These are phyloP conservation scores for Ophiorrhiza pumila DNA, from an alignment of 257 asterid genomes.

Conservation along the genomic window DNA sequence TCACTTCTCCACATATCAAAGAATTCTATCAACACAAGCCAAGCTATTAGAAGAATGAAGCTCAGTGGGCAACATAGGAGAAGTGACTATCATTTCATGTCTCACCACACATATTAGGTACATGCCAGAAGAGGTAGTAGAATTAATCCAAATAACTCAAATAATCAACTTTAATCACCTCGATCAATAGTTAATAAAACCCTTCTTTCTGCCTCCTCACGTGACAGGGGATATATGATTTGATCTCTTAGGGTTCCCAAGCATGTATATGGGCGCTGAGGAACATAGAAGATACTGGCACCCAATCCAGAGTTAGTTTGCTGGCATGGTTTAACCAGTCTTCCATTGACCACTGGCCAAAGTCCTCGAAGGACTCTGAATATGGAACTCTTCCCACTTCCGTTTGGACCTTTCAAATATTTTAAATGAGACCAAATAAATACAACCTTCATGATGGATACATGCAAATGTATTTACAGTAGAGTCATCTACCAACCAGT, in stretches of 20 bases:
- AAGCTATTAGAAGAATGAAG: neutral
- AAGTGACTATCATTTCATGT: neutral
- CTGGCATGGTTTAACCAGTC: constrained; percentile 59
- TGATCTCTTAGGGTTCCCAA: constrained; percentile 98
- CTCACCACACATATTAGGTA: neutral
- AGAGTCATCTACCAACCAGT: constrained; percentile 67
- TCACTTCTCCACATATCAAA: too few species aligned
- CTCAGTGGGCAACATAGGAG: neutral
- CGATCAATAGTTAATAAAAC: constrained; percentile 33
- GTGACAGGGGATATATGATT: constrained; percentile 88
- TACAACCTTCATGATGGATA: neutral
- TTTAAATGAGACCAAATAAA: neutral
- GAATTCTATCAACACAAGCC: neutral
- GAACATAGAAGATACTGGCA: constrained; percentile 76
- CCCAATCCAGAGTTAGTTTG: constrained; percentile 42
- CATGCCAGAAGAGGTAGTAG: neutral
- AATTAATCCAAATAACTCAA: neutral
- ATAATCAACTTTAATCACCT: constrained; percentile 37
- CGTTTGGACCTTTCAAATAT: constrained; percentile 82
- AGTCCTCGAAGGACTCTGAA: constrained; percentile 96
- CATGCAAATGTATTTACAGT: constrained; percentile 2
- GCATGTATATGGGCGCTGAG: constrained; percentile 97
- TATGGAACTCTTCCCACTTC: constrained; percentile 98
- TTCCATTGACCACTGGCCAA: constrained; percentile 93
- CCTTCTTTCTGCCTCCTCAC: constrained; percentile 73